These are phyloP conservation scores for Termitomyces titanicus DNA, from an alignment of 768 basidiomycete species.

Conservation along the genomic window DNA sequence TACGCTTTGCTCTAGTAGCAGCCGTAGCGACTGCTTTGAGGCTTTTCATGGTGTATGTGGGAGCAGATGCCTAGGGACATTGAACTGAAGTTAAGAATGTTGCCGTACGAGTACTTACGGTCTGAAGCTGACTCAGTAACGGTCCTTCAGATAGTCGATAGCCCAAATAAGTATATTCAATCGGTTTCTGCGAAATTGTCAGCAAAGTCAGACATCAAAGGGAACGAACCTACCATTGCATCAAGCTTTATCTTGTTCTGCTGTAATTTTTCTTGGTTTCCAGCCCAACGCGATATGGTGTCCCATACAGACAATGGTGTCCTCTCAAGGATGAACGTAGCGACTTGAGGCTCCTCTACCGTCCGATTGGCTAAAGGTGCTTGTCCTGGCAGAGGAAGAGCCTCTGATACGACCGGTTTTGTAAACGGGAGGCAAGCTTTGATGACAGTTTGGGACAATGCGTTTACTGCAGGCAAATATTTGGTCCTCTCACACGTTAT, in stretches of 20 bases:
- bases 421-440: slow-evolving; percentile 44
- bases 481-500: slow-evolving; percentile 42
- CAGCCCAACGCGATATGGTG: slow-evolving; percentile 57
- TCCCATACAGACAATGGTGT: slow-evolving; percentile 53
- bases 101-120: slow-evolving; percentile 31
- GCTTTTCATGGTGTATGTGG: slow-evolving; percentile 50
- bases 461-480: slow-evolving; percentile 20
- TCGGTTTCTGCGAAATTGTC: slow-evolving; percentile 29
- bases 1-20: slow-evolving; percentile 26
- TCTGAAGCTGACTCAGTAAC: slow-evolving; percentile 55
- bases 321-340: slow-evolving; percentile 46
- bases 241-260: slow-evolving; percentile 43
- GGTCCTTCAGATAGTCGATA: slow-evolving; percentile 55
- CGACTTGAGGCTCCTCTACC: slow-evolving; percentile 25
- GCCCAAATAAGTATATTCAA: slow-evolving; percentile 49
- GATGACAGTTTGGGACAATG: slow-evolving; percentile 33
- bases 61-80: slow-evolving; percentile 36
- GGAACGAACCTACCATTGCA: slow-evolving; percentile 37
- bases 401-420: not conserved
- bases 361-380: not conserved
- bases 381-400: not conserved
- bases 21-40: slow-evolving; percentile 47
- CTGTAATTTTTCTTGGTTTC: slow-evolving; percentile 48
- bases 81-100: not conserved
- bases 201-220: not conserved